Evolutionary conservation across 208 protist genomes (phyloP).

Genomic region (Leishmania lainsoni): DNA sequence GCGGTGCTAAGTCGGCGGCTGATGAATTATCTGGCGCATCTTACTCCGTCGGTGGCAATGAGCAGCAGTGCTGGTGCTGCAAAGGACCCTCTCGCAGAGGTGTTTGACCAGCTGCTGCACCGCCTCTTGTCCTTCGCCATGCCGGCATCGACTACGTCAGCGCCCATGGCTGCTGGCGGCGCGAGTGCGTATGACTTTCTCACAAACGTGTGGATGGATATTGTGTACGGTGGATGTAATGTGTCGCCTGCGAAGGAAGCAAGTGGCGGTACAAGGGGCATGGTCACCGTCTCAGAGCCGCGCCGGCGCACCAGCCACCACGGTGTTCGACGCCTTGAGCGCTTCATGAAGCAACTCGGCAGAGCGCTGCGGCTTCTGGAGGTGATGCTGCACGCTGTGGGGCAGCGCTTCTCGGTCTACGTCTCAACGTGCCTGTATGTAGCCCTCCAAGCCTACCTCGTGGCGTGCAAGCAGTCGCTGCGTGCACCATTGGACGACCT

Average conservation of each 20-base stretch:
- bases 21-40: conserved; percentile 71
- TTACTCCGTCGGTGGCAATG: conserved; percentile 22
- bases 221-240: conserved; percentile 33
- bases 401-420: conserved; percentile 67
- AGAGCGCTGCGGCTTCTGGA: conserved; percentile 64
- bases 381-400: conserved; percentile 68
- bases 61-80: not conserved
- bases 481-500: conserved; percentile 31
- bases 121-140: conserved; percentile 68
- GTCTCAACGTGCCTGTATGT: conserved; percentile 64
- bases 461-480: conserved; percentile 70
- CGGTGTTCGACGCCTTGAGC: conserved; percentile 57
- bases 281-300: conserved; percentile 3
- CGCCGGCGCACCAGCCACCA: conserved; percentile 26
- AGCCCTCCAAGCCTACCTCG: conserved; percentile 73
- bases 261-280: not conserved
- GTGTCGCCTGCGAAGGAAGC: conserved; percentile 11
- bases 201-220: conserved; percentile 32
- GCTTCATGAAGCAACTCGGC: conserved; percentile 58
- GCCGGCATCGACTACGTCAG: conserved; percentile 6
- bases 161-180: not conserved
- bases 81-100: conserved; percentile 46
- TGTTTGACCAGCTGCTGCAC: conserved; percentile 73
- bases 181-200: conserved; percentile 26
- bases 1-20: conserved; percentile 79